Base-by-base conservation (phyloP, 352 stramenopile genomes). In the Phytophthora agathidicida region DNA sequence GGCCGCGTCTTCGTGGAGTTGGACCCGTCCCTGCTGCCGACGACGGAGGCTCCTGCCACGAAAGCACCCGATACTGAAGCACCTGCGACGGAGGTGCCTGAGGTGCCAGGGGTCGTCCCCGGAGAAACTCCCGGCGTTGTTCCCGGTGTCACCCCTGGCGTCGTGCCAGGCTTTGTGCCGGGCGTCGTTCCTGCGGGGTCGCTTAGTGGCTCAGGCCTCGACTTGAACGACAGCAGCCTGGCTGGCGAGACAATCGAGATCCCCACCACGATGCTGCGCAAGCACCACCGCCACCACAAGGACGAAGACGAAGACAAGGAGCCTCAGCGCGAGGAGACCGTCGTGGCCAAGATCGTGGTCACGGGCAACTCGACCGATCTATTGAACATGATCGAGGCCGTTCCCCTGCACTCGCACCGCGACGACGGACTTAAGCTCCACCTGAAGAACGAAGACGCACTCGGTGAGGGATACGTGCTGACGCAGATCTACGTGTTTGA, bases 1-100 rank as follows among this genome's bases (percentile, higher is more conserved):
- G 75, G 75, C 19, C 73, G 68, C 48, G 75, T 88, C 13, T 88
- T 88, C 36, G 66, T 88, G 43, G 75, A 80, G 33, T 43, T 81
- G 41, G 65, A 81, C 41, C 57, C 59, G 6, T 76, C 70, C 19
- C 35, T 73, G 19, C 41, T 79, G 24, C 65, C 65, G 13, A 17
- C 31, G 11, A 64, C 57, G 11, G 49, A 65, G 20, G 38, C 57
- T n/a, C 43, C 64, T 11, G 42, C 30, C 5, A 60, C 59, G 0
- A 44, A 58, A 7, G 33, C 31, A 2, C 49, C 49, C 1, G 47
- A 7, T 11, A 63, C 60, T 3, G 51, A 68, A 10, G 23, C 46
- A 6, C 43, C 52, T 7, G 41, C 11, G 2, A 61, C 60, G 7
- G 56, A 62, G 24, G 20, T 22, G 14, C 55, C 63, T 6, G 39